Percentiles rank a stretch among this genome's conserved stretches.
phyloP scores from a whole-genome alignment of 2,329 filamentous ascomycete genomes.

The Penicillium sp. region DNA sequence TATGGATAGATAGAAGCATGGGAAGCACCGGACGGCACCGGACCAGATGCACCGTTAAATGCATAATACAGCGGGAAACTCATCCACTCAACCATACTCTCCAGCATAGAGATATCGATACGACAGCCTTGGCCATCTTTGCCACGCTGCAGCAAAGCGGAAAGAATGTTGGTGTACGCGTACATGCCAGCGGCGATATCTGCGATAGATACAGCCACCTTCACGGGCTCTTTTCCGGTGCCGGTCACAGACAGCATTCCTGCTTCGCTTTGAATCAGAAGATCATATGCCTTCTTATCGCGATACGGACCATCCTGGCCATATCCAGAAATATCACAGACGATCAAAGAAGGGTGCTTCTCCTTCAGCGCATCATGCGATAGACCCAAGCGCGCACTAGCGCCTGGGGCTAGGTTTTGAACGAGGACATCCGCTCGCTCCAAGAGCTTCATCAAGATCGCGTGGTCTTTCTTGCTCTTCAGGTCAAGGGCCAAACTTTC shows the following conservation, averaged over 20 bases:
- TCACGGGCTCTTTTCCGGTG: constrained; percentile 49
- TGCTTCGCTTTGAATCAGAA: constrained; percentile 60
- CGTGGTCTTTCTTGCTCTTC: constrained; percentile 50
- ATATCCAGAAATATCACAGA: constrained; percentile 60
- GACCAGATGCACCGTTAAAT: constrained; percentile 50
- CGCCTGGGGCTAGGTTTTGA: constrained; percentile 59
- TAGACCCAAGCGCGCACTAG: constrained; percentile 53
- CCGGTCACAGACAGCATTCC: constrained; percentile 58
- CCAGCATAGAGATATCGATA: constrained; percentile 62
- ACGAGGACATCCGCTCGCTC: constrained; percentile 56
- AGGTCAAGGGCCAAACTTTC: constrained; percentile 57
- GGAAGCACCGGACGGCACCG: constrained; percentile 54
- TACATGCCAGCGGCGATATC: constrained; percentile 60
- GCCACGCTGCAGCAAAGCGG: constrained; percentile 53
- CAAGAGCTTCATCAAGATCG: constrained; percentile 50
- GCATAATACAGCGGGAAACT: constrained; percentile 60
- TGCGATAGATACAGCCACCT: constrained; percentile 59
- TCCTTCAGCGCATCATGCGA: constrained; percentile 50
- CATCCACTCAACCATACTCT: constrained; percentile 65
- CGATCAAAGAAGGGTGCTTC: constrained; percentile 53
- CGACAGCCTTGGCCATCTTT: constrained; percentile 55
- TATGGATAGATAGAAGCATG: constrained; percentile 62
- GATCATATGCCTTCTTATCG: constrained; percentile 60
- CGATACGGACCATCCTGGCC: constrained; percentile 56
- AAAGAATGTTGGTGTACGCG: constrained; percentile 57